A percentile compares a stretch with the other conserved stretches of the same genome.
Evolutionary conservation across 1,284 basidiomycete species (phyloP).

Genomic region (Tilletia caries): DNA sequence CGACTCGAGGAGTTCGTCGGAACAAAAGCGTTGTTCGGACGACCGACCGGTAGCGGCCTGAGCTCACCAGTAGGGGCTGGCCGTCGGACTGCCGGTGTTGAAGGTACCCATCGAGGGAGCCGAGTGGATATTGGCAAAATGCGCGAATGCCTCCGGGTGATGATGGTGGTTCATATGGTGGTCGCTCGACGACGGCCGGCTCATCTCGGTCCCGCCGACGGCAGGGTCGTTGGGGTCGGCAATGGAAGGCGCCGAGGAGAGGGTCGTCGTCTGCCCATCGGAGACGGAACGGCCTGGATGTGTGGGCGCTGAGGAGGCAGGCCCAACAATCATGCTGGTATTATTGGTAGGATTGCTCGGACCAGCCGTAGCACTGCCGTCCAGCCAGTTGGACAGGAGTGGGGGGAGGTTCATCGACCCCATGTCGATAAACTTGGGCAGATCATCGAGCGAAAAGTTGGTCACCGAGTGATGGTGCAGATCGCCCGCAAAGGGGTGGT

Average conservation of each 20-base stretch:
- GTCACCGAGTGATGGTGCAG: conserved; percentile 22
- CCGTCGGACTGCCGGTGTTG: conserved; percentile 12
- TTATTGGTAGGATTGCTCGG: background rate
- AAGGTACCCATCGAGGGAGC: background rate
- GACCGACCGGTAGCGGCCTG: too few relatives aligned
- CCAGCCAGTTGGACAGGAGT: conserved; percentile 11
- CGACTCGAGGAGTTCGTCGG: too few relatives aligned
- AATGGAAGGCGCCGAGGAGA: conserved; percentile 8
- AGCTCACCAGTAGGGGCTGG: conserved; percentile 3
- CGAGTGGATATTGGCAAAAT: background rate
- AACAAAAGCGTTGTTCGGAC: too few relatives aligned
- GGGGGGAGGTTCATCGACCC: conserved; percentile 8
- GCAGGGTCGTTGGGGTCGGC: background rate
- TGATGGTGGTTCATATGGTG: background rate
- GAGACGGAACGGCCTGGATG: conserved; percentile 2
- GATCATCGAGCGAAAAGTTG: conserved; percentile 11
- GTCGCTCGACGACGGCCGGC: background rate
- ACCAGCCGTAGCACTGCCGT: background rate
- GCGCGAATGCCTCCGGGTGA: background rate
- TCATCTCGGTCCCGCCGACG: background rate
- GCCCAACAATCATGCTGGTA: background rate
- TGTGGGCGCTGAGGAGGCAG: background rate
- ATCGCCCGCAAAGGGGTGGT: conserved; percentile 37
- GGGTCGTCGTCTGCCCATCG: background rate
- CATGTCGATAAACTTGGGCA: conserved; percentile 14